Evolutionary conservation across 768 basidiomycete species (phyloP).

Genomic region (Pleurotus tuber-regium): DNA sequence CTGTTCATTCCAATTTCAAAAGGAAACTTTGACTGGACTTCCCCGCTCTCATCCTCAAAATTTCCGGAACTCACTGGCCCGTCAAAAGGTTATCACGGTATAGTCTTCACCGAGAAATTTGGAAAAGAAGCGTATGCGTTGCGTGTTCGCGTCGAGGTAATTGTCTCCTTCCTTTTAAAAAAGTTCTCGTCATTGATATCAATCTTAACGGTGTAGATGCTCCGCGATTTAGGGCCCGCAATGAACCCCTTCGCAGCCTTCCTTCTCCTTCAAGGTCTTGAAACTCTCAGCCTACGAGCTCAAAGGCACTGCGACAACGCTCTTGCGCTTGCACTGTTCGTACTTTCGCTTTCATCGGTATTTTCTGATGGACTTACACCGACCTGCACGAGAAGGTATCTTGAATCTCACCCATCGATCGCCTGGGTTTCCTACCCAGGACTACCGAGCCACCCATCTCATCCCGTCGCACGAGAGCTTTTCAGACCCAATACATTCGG

Average conservation of each 20-base stretch:
- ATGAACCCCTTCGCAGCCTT: constrained; percentile 55
- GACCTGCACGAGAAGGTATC: constrained; percentile 20
- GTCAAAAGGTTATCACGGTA: neutral
- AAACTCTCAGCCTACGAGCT: constrained; percentile 53
- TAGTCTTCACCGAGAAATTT: neutral
- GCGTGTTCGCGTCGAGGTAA: neutral
- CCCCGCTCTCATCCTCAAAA: neutral
- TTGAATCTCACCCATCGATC: constrained; percentile 31
- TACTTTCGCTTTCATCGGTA: neutral
- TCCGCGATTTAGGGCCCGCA: constrained; percentile 52
- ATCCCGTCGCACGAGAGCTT: constrained; percentile 29
- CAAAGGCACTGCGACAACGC: constrained; percentile 53
- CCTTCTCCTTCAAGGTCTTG: constrained; percentile 52
- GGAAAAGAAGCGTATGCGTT: neutral
- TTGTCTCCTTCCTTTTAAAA: neutral
- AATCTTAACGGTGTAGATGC: constrained; percentile 24
- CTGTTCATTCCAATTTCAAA: neutral
- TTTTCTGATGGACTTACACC: neutral
- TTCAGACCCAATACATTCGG: constrained; percentile 29
- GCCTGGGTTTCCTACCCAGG: constrained; percentile 41
- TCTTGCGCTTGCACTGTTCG: constrained; percentile 40
- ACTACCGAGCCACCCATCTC: constrained; percentile 29
- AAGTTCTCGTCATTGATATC: neutral
- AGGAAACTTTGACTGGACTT: neutral
- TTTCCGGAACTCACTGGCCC: neutral